These are phyloP conservation scores for Saitozyma podzolica DNA, from an alignment of 768 basidiomycete species.

Conservation along the genomic window DNA sequence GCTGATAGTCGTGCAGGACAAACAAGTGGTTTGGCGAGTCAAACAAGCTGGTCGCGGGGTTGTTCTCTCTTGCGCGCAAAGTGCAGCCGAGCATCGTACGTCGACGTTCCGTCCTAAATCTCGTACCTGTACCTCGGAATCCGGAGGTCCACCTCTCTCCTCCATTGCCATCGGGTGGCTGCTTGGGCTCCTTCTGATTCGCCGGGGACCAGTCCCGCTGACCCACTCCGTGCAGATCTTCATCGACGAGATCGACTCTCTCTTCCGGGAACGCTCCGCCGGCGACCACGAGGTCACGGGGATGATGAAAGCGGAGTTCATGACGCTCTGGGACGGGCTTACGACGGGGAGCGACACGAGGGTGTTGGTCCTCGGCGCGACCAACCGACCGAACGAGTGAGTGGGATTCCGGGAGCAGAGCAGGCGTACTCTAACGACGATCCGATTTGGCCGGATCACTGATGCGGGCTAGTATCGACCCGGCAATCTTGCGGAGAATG, in stretches of 20 bases:
- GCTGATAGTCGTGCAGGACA: constrained; percentile 14
- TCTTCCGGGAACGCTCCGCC: constrained; percentile 79
- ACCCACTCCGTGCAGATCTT: constrained; percentile 62
- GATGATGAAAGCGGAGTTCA: constrained; percentile 86
- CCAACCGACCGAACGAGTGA: constrained; percentile 84
- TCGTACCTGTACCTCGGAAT: too few relatives aligned
- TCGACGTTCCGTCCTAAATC: background rate
- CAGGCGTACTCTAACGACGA: too few relatives aligned
- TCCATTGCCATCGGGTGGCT: background rate
- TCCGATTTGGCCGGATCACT: constrained; percentile 3
- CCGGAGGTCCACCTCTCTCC: too few relatives aligned
- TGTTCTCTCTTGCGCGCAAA: constrained; percentile 92
- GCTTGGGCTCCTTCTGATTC: background rate
- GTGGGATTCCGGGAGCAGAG: constrained; percentile 6
- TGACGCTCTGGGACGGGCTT: constrained; percentile 86
- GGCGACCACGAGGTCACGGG: constrained; percentile 96
- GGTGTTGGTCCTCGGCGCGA: constrained; percentile 89
- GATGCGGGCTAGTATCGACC: constrained; percentile 45
- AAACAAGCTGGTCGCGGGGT: constrained; percentile 90
- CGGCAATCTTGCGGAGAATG: constrained; percentile 64
- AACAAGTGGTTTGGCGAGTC: constrained; percentile 76
- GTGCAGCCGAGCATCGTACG: constrained; percentile 78
- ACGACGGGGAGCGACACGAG: constrained; percentile 70
- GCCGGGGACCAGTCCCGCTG: background rate
- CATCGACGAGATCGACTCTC: constrained; percentile 97